Evolutionary conservation across 2,329 filamentous ascomycete genomes (phyloP), one percentile per base, ranked within the genome.

Genomic region (Paraphoma sp.): DNA sequence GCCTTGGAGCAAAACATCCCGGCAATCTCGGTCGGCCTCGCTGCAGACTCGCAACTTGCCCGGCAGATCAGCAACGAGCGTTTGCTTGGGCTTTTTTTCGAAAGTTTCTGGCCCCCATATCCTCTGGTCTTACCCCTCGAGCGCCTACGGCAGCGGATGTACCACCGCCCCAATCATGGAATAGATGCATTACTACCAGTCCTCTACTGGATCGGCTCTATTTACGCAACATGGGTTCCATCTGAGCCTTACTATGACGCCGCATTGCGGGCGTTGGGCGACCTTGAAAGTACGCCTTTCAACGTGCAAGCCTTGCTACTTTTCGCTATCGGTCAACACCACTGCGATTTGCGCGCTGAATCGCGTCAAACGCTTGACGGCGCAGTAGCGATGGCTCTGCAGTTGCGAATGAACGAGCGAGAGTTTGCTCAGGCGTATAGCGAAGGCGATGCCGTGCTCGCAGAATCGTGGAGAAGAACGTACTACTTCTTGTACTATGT

Each of bases 401-500:
- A 91, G 54, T 83, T 96, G 14, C 87, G 89, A 0, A 85, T 97
- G 78, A 88, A 96, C 70, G 85, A 84, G 12, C 81, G 84, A 47
- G 81, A 83, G 0, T 96, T 88, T 73, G 89, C 91, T 0, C 77
- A 79, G 0, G 75, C 81, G 1, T 81, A 91, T 67, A 88, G 89
- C 7, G 81, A 83, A 36, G 85, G 86, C 2, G 85, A 89, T 58
- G 82, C 86, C 0, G 81, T 92, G 0, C 72, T 93, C 2, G 90
- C 93, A 71, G 93, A 97, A 76, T 92, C 89, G 70, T 89, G 91
- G 85, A 85, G 92, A 23, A 84, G 93, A 50, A 97, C 92, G 1
- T 97, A 92, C 91, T 96, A 92, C 91, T 91, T 86, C 66, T 59
- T 91, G 7, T 92, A 88, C 67, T 82, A 91, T 17, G 83, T 91